A percentile compares a stretch with the other conserved stretches of the same genome.
Evolutionary conservation across 139 green algal species (phyloP).

Genomic region (Chlorella sp.): DNA sequence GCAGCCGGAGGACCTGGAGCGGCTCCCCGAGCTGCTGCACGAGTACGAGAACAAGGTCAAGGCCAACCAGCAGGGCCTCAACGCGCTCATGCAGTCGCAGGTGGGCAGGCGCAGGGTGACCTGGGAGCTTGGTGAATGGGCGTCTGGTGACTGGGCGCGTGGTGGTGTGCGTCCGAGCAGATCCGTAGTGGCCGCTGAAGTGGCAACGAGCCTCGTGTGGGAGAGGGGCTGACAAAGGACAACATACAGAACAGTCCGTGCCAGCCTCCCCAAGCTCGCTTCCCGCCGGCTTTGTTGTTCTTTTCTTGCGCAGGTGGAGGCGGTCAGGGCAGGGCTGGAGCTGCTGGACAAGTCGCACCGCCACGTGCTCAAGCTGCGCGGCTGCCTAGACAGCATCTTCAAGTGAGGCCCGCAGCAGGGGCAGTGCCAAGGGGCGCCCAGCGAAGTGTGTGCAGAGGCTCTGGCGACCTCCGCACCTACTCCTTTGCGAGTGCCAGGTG

Average conservation of each 20-base stretch:
- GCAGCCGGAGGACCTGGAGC: conserved; percentile 54
- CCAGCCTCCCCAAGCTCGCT: too few species aligned
- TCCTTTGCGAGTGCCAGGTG: too few species aligned
- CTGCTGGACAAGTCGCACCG: conserved; percentile 54
- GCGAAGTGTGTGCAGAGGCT: too few species aligned
- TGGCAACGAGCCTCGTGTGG: too few species aligned
- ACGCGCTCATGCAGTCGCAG: conserved; percentile 14
- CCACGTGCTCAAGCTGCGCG: conserved; percentile 37
- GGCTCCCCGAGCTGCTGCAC: conserved; percentile 34
- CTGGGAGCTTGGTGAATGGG: too few species aligned
- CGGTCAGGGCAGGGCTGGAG: conserved; percentile 50
- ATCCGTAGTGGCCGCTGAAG: too few species aligned
- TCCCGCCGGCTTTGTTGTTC: too few species aligned
- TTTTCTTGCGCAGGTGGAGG: conserved; percentile 64
- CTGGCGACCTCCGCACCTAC: too few species aligned
- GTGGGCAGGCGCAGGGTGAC: conserved; percentile 53
- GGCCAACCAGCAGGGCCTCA: conserved; percentile 17
- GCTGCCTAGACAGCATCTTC: conserved; percentile 40
- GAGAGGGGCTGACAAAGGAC: too few species aligned
- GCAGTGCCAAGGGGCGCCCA: background rate
- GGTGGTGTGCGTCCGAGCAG: too few species aligned
- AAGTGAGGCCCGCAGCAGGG: conserved; percentile 18
- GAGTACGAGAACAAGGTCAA: conserved; percentile 31
- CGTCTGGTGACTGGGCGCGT: too few species aligned
- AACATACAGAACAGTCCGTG: too few species aligned